phyloP scores from a whole-genome alignment of 2,329 filamentous ascomycete species.

The Xylaria arbuscula region DNA sequence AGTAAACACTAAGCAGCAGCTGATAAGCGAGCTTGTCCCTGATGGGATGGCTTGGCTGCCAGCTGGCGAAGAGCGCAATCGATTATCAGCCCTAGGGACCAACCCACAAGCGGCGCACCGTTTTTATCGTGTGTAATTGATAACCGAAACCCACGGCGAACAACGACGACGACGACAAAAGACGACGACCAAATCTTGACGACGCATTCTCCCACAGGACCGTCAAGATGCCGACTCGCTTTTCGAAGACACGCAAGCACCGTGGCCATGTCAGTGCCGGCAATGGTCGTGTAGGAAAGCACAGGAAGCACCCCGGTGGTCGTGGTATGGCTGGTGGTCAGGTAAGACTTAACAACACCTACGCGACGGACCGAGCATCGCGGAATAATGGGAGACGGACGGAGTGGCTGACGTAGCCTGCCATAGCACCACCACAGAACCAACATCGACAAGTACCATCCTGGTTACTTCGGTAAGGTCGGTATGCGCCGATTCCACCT shows the following conservation, averaged over 20 bases:
- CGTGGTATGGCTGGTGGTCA: conserved; percentile 76
- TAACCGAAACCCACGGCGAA: conserved; percentile 33
- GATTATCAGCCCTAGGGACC: conserved; percentile 37
- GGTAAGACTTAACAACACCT: conserved; percentile 29
- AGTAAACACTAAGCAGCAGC: not conserved
- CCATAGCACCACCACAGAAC: conserved; percentile 92
- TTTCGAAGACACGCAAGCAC: conserved; percentile 49
- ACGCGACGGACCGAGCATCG: not conserved
- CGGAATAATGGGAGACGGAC: not conserved
- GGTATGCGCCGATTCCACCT: conserved; percentile 98
- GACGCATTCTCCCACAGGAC: conserved; percentile 33
- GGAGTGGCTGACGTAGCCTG: conserved; percentile 62
- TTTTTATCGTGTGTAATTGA: conserved; percentile 40
- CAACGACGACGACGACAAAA: conserved; percentile 35
- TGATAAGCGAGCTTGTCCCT: not conserved
- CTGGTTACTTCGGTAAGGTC: conserved; percentile 99
- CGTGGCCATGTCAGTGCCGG: conserved; percentile 98
- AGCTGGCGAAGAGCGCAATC: conserved; percentile 6
- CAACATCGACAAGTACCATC: conserved; percentile 86
- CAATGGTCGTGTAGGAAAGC: conserved; percentile 98
- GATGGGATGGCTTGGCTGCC: not conserved
- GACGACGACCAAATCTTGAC: conserved; percentile 35
- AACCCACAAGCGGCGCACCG: conserved; percentile 38
- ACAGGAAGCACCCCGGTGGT: conserved; percentile 90
- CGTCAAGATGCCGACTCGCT: conserved; percentile 41